These are phyloP conservation scores for Starmerella powellii DNA, from an alignment of 805 yeast species.

Conservation along the genomic window DNA sequence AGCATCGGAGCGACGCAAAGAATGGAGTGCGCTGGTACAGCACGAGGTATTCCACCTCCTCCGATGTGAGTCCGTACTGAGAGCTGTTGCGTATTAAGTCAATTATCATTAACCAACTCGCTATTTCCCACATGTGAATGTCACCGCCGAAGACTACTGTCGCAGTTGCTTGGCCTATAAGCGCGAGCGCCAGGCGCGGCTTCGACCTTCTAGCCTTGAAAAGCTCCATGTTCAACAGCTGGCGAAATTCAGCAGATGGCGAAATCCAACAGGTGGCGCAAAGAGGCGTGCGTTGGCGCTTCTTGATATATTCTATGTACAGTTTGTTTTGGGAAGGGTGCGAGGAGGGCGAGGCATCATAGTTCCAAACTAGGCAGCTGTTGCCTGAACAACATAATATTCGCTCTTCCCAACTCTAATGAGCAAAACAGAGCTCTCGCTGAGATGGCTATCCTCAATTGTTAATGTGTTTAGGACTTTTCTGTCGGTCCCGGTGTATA, in stretches of 20 bases:
- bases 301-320: not conserved
- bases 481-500: constrained; percentile 56
- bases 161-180: not conserved
- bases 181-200: not conserved
- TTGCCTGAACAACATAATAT: constrained; percentile 25
- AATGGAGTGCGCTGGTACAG: not conserved
- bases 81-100: not conserved
- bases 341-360: not conserved
- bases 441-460: constrained; percentile 37
- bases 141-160: constrained; percentile 1
- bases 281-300: no score
- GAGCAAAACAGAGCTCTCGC: constrained; percentile 46
- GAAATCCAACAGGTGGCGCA: no score
- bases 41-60: not conserved
- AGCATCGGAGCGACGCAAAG: not conserved
- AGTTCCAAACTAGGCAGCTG: no score
- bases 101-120: not conserved
- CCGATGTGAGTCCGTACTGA: not conserved
- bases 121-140: not conserved
- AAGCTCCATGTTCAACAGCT: no score
- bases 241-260: no score
- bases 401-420: constrained; percentile 61
- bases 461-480: constrained; percentile 39
- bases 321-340: not conserved
- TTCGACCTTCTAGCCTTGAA: no score